A percentile compares a stretch with the other conserved stretches of the same genome.
Conservation (phyloP, 805 yeast genomes). For the Zygosaccharomyces bisporus region DNA sequence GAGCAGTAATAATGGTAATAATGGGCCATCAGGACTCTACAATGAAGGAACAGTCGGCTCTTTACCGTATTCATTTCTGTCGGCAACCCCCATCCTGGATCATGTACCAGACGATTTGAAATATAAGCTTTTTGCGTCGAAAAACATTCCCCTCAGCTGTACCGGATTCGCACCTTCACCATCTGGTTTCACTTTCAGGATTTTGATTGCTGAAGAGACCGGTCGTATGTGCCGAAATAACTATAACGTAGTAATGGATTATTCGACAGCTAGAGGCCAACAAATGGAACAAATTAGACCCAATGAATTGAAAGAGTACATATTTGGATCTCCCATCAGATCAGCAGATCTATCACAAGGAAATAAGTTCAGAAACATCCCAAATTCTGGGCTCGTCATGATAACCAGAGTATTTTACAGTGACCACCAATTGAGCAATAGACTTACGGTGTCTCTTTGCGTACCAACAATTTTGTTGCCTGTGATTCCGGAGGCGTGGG, state of each 20-base stretch:
- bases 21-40: neutral
- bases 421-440: constrained; percentile 14
- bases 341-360: constrained; percentile 27
- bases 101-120: constrained; percentile 31
- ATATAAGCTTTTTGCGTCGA: constrained; percentile 30
- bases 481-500: constrained; percentile 36
- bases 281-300: constrained; percentile 30
- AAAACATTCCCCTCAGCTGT: constrained; percentile 16
- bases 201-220: constrained; percentile 38
- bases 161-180: constrained; percentile 4
- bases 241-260: constrained; percentile 35
- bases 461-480: constrained; percentile 27
- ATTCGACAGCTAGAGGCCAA: constrained; percentile 24
- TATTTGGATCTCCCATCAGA: constrained; percentile 41
- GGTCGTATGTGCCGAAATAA: constrained; percentile 38
- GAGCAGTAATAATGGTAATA: neutral
- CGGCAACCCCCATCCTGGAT: constrained; percentile 23
- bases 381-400: constrained; percentile 33
- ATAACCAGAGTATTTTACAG: constrained; percentile 36
- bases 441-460: constrained; percentile 38
- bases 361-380: constrained; percentile 31
- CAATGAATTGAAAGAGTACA: constrained; percentile 37
- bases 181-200: constrained; percentile 28
- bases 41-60: constrained; percentile 9
- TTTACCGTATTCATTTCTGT: constrained; percentile 4